Evolutionary conservation across 2,329 filamentous ascomycete genomes (phyloP).

Genomic region (Orbilia brochopaga): DNA sequence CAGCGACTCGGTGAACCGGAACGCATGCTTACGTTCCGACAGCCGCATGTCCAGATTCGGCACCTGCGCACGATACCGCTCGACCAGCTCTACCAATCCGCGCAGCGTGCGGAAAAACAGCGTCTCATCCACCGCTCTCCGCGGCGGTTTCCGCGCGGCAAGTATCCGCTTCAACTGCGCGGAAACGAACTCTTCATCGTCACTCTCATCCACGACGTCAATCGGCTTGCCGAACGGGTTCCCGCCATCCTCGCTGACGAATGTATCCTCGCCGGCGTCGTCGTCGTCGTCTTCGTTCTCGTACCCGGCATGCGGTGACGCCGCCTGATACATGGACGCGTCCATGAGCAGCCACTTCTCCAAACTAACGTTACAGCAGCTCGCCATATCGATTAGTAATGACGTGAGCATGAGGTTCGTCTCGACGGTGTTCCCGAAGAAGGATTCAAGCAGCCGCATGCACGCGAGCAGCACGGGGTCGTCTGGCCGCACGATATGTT

Average conservation of each 20-base stretch:
- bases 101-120: conserved; percentile 57
- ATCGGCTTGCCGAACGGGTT: conserved; percentile 49
- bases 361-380: conserved; percentile 81
- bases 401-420: conserved; percentile 89
- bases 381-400: conserved; percentile 77
- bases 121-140: conserved; percentile 27
- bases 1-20: conserved; percentile 61
- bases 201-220: conserved; percentile 17
- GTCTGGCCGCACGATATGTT: conserved; percentile 68
- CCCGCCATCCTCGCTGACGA: conserved; percentile 53
- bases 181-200: conserved; percentile 39
- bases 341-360: conserved; percentile 89
- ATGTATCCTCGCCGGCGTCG: conserved; percentile 54
- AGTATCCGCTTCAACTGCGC: conserved; percentile 52
- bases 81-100: conserved; percentile 59
- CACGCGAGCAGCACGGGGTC: conserved; percentile 71
- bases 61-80: conserved; percentile 60
- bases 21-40: conserved; percentile 61
- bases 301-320: conserved; percentile 57
- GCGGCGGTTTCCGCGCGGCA: conserved; percentile 57
- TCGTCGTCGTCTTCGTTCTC: conserved; percentile 56
- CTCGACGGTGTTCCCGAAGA: conserved; percentile 89
- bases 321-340: conserved; percentile 67
- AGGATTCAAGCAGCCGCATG: conserved; percentile 74
- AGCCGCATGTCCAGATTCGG: conserved; percentile 62